phyloP scores from a whole-genome alignment of 78 protist species.

The Salpingoeca rosetta region DNA sequence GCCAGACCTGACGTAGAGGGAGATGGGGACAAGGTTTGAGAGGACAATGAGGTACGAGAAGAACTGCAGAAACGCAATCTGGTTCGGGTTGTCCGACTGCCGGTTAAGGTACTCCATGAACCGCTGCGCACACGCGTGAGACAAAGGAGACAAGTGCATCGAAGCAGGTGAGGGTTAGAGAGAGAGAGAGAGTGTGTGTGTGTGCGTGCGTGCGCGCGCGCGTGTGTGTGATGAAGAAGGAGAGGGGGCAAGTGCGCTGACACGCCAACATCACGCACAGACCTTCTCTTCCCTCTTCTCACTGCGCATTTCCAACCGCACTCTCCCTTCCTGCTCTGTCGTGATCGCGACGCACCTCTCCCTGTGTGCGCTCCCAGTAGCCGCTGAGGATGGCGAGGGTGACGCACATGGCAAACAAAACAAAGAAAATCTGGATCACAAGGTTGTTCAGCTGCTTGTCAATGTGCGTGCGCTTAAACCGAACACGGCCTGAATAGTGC shows the following conservation, averaged over 20 bases:
- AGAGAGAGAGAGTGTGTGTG: no score
- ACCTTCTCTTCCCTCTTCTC: no score
- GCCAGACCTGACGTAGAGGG: constrained; percentile 42
- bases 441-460: neutral
- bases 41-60: neutral
- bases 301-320: no score
- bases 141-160: neutral
- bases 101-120: neutral
- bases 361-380: neutral
- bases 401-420: neutral
- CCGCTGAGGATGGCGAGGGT: neutral
- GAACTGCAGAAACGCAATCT: neutral
- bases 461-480: neutral
- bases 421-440: neutral
- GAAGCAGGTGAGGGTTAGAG: neutral
- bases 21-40: constrained; percentile 35
- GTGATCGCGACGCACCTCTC: neutral
- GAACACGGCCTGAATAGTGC: neutral
- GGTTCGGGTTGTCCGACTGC: neutral
- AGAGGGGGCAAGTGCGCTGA: no score
- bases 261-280: no score
- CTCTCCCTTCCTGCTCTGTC: no score
- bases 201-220: no score
- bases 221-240: no score
- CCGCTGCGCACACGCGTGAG: neutral